Base-by-base conservation (phyloP, 2,329 filamentous ascomycete species). In the Xylaria sp. region DNA sequence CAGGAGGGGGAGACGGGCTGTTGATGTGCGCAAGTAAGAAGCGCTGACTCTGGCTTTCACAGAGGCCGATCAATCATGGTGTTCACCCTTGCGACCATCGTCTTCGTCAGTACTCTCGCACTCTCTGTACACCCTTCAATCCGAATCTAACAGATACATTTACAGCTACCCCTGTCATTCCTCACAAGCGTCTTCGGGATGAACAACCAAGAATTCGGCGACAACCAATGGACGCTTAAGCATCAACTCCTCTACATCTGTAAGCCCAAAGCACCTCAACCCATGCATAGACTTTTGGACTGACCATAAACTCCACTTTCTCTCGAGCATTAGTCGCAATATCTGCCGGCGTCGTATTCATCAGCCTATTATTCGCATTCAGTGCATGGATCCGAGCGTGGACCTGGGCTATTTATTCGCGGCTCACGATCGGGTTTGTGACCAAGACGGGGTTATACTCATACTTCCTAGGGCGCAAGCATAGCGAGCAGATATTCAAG, bases 41-140 rank as follows among this genome's bases (percentile, higher is more conserved):
- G 37, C 4, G 54, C 28, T 56, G 50, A 66, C 28, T 6, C 23
- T 10, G 12, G 10, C 4, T 57, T n/a, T 23, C 23, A 18, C 9
- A 66, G 64, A 20, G 81, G 83, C 0, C 77, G 80, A 0, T 79
- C 82, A 1, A 82, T 85, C 60, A 82, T 85, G 79, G 75, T 82
- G 1, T 85, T 85, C 64, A 85, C 84, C 0, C 70, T 84, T 1
- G 81, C 84, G 0, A 85, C 83, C 0, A 84, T 85, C 50, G 72
- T 84, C 31, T 85, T 85, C 63, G 82, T 84, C 70, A 73, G 81
- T 71, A 5, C 48, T 13, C 31, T 8, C 25, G 25, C 5, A 39
- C 15, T 5, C 9, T 5, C 8, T 0, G n/a, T 2, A 18, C 15
- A 44, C 13, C 15, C 41, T n/a, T 8, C 23, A 13, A 9, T 9